Evolutionary conservation across 768 basidiomycete genomes (phyloP).

Genomic region (Hebeloma cylindrosporum): DNA sequence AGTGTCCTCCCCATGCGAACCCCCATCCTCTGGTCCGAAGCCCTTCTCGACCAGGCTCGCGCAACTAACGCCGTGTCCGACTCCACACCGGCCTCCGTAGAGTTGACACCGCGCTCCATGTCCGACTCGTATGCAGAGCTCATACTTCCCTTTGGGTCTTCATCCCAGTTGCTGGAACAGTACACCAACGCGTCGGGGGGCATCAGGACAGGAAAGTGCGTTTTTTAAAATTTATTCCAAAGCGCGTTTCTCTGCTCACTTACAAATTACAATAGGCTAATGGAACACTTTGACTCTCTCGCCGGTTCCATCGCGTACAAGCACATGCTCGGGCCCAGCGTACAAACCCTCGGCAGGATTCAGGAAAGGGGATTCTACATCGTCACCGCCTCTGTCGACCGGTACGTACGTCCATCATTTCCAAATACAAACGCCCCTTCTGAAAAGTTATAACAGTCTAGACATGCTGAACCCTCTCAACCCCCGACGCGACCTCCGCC

Average conservation of each 20-base stretch:
- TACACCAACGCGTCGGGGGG: slow-evolving; percentile 73
- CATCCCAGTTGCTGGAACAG: slow-evolving; percentile 57
- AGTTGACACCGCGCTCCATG: slow-evolving; percentile 44
- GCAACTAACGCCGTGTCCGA: slow-evolving; percentile 25
- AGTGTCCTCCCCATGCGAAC: slow-evolving; percentile 56
- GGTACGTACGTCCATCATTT: slow-evolving; percentile 36
- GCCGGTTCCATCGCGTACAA: slow-evolving; percentile 85
- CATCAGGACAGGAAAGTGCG: slow-evolving; percentile 66
- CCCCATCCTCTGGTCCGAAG: slow-evolving; percentile 57
- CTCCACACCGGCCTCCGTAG: slow-evolving; percentile 10
- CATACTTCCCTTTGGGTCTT: slow-evolving; percentile 61
- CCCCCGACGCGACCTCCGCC: slow-evolving; percentile 63
- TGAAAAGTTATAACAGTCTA: slow-evolving; percentile 39
- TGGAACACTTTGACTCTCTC: slow-evolving; percentile 83
- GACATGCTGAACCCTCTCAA: slow-evolving; percentile 65
- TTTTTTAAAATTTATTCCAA: background rate
- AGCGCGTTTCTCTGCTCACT: background rate
- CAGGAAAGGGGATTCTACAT: slow-evolving; percentile 73
- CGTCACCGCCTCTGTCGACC: slow-evolving; percentile 81
- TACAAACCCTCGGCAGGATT: slow-evolving; percentile 53
- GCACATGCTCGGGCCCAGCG: slow-evolving; percentile 69
- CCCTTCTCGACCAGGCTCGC: slow-evolving; percentile 50
- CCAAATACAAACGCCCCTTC: background rate
- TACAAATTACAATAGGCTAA: slow-evolving; percentile 41
- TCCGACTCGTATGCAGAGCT: slow-evolving; percentile 71